Percentiles rank a stretch among this genome's conserved stretches.
These are phyloP conservation scores for Clohesyomyces aquaticus DNA, from an alignment of 495 filamentous ascomycete species.

Conservation along the genomic window DNA sequence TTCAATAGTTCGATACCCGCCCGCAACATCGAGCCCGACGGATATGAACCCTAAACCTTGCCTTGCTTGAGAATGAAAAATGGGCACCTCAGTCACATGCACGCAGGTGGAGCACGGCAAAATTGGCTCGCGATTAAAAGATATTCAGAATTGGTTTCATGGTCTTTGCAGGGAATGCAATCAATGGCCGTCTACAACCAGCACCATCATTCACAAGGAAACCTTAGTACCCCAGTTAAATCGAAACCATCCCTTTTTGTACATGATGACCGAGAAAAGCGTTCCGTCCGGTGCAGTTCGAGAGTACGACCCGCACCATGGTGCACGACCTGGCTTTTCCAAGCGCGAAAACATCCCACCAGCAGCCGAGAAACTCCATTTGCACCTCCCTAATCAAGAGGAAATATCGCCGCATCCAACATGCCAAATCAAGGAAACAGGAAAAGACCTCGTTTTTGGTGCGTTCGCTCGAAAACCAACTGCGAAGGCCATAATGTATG, in stretches of 20 bases:
- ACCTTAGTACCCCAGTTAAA: slow-evolving; percentile 10
- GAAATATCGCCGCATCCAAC: slow-evolving; percentile 25
- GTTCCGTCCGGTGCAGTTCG: not conserved
- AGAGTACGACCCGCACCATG: not conserved
- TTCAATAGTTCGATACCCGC: too few species aligned
- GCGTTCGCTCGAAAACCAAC: slow-evolving; percentile 1
- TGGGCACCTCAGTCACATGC: too few species aligned
- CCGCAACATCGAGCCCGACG: too few species aligned
- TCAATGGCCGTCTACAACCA: slow-evolving; percentile 13
- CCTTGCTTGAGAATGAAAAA: too few species aligned
- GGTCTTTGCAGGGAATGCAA: not conserved
- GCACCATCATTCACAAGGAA: slow-evolving; percentile 19
- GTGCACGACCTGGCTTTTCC: slow-evolving; percentile 16
- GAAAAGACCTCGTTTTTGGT: slow-evolving; percentile 1
- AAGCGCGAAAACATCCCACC: not conserved
- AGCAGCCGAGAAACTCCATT: slow-evolving; percentile 17
- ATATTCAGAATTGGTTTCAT: slow-evolving; percentile 19
- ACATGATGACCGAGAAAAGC: slow-evolving; percentile 15
- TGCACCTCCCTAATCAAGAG: slow-evolving; percentile 23
- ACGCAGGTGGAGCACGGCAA: not conserved
- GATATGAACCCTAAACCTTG: too few species aligned
- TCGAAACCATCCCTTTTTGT: slow-evolving; percentile 33
- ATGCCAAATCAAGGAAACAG: slow-evolving; percentile 3
- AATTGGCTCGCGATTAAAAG: not conserved
- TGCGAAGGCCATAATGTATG: slow-evolving; percentile 14